Evolutionary conservation across 495 filamentous ascomycete species (phyloP).

Genomic region (Jackrogersella minutella): DNA sequence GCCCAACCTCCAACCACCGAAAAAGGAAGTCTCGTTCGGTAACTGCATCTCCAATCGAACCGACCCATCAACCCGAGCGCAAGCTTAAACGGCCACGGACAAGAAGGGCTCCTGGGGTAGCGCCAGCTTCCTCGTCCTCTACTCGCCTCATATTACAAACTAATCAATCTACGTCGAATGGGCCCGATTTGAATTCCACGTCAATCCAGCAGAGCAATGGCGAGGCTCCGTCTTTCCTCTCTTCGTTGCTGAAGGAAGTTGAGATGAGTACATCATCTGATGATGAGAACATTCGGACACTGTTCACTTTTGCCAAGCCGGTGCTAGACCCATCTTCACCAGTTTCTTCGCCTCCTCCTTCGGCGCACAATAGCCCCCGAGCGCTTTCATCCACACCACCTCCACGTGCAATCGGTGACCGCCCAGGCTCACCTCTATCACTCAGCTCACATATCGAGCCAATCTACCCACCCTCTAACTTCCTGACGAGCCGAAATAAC

Average conservation of each 20-base stretch:
- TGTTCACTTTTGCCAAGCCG: conserved; percentile 56
- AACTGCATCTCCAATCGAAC: conserved; percentile 74
- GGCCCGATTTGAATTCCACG: conserved; percentile 44
- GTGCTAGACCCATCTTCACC: conserved; percentile 71
- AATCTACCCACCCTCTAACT: conserved; percentile 66
- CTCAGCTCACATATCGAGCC: conserved; percentile 72
- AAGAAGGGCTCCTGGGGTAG: conserved; percentile 48
- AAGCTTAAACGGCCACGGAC: conserved; percentile 88
- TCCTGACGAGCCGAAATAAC: conserved; percentile 61
- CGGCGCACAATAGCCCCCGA: conserved; percentile 71
- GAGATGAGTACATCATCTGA: conserved; percentile 69
- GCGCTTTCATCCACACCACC: conserved; percentile 74
- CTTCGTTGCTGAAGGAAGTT: conserved; percentile 85
- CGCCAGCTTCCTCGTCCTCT: conserved; percentile 49
- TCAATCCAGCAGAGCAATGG: conserved; percentile 33
- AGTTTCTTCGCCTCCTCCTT: conserved; percentile 73
- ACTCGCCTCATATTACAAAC: conserved; percentile 55
- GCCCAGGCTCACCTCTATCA: conserved; percentile 72
- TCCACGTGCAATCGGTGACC: conserved; percentile 67
- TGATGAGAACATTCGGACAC: conserved; percentile 59
- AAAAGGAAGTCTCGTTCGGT: conserved; percentile 81
- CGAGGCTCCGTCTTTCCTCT: conserved; percentile 72
- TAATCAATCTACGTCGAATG: conserved; percentile 46
- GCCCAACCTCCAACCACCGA: conserved; percentile 47
- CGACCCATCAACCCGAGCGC: conserved; percentile 69